Evolutionary conservation across 2,329 filamentous ascomycete genomes (phyloP).

Genomic region (Ophiobolus disseminans): DNA sequence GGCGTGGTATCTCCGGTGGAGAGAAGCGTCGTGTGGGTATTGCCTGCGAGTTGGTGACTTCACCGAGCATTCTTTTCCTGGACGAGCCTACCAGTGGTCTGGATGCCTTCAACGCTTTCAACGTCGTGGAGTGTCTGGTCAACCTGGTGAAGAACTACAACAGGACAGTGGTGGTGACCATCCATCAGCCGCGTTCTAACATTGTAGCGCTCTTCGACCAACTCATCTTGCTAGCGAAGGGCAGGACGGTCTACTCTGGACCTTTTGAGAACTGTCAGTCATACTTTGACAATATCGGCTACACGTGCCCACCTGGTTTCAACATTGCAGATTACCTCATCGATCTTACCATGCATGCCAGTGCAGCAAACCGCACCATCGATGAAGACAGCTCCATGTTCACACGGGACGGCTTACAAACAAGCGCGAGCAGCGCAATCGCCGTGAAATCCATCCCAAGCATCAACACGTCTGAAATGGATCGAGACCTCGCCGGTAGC

Average conservation of each 20-base stretch:
- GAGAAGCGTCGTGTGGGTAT: conserved; percentile 97
- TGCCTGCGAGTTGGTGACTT: conserved; percentile 96
- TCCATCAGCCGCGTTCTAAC: conserved; percentile 96
- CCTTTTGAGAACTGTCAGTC: conserved; percentile 86
- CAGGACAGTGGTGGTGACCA: conserved; percentile 96
- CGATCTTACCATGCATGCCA: conserved; percentile 95
- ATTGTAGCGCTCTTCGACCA: conserved; percentile 97
- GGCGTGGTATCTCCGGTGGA: conserved; percentile 93
- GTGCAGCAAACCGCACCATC: conserved; percentile 61
- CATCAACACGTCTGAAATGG: conserved; percentile 76
- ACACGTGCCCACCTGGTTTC: conserved; percentile 92
- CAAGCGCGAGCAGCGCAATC: conserved; percentile 83
- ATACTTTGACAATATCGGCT: conserved; percentile 92
- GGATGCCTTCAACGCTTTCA: conserved; percentile 97
- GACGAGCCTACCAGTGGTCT: conserved; percentile 97
- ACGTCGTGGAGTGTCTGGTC: conserved; percentile 94
- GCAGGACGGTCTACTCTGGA: conserved; percentile 90
- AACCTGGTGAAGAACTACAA: conserved; percentile 96
- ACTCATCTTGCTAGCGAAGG: conserved; percentile 87
- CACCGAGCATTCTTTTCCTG: conserved; percentile 94
- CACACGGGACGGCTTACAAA: conserved; percentile 68
- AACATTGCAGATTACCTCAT: conserved; percentile 99
- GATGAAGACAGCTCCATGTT: conserved; percentile 66
- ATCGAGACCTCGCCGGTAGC: conserved; percentile 65
- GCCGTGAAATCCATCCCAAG: conserved; percentile 92